phyloP scores from a whole-genome alignment of 257 asterid species.

The Solanum sitiens region DNA sequence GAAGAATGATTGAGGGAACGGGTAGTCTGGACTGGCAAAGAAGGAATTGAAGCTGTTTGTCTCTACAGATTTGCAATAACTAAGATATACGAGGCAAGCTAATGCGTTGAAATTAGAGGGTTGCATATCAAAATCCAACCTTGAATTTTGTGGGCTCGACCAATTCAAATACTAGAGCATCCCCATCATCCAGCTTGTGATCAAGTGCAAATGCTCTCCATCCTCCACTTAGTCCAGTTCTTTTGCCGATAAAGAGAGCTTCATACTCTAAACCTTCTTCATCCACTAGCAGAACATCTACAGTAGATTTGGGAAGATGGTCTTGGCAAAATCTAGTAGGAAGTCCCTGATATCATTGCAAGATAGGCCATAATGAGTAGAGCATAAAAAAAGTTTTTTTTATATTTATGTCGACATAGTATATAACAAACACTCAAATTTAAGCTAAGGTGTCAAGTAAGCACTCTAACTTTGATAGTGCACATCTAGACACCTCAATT shows the following conservation, averaged over 20 bases:
- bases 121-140: constrained; percentile 24
- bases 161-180: constrained; percentile 73
- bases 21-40: background rate
- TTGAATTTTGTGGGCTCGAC: constrained; percentile 61
- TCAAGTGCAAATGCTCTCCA: constrained; percentile 92
- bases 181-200: constrained; percentile 86
- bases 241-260: constrained; percentile 54
- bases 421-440: background rate
- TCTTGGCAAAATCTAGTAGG: constrained; percentile 49
- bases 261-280: constrained; percentile 53
- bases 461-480: background rate
- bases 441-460: background rate
- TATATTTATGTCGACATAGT: background rate
- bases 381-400: background rate
- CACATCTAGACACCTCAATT: background rate
- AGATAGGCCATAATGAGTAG: background rate
- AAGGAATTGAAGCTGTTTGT: background rate
- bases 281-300: constrained; percentile 42
- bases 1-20: background rate
- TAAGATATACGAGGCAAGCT: background rate
- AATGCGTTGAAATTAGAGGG: background rate
- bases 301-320: constrained; percentile 54
- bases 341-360: constrained; percentile 47
- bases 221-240: constrained; percentile 84
- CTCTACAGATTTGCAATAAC: background rate